Evolutionary conservation across 768 basidiomycete species (phyloP).

Genomic region (Mycena galopus): DNA sequence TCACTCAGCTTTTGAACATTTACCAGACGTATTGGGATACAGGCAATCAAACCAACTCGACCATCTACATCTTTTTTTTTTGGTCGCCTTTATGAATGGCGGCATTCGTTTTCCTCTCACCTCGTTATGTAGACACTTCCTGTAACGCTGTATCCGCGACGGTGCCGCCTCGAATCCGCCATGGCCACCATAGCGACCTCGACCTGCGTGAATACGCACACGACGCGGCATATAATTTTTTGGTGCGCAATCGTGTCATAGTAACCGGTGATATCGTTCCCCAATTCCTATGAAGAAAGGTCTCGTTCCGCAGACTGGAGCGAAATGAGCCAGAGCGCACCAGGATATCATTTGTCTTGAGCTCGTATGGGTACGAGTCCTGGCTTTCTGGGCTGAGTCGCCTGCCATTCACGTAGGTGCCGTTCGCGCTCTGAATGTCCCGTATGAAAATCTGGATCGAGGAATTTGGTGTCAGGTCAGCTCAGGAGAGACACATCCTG

Average conservation of each 20-base stretch:
- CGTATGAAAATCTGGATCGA: conserved; percentile 69
- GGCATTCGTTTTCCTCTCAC: neutral
- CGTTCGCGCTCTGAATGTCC: conserved; percentile 76
- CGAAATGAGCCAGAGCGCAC: conserved; percentile 42
- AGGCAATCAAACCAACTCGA: too few species aligned
- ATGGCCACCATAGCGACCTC: conserved; percentile 48
- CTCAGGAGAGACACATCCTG: neutral
- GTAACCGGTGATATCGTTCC: conserved; percentile 77
- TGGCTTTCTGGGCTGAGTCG: conserved; percentile 69
- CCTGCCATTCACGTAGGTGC: conserved; percentile 77
- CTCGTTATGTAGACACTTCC: conserved; percentile 13
- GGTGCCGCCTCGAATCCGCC: conserved; percentile 27
- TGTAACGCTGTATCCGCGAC: conserved; percentile 28
- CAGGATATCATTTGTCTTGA: conserved; percentile 73
- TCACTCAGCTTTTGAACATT: too few species aligned
- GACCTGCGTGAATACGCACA: conserved; percentile 67
- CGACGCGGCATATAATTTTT: conserved; percentile 74
- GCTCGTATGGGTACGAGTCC: conserved; percentile 72
- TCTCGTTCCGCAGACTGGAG: too few species aligned
- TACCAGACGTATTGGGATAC: too few species aligned
- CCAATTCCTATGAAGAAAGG: conserved; percentile 64
- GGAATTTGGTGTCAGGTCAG: neutral
- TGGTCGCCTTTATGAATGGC: too few species aligned
- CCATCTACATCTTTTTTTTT: too few species aligned
- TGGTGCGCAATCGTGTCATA: conserved; percentile 74